Conservation (phyloP, 1,139 yeast genomes). For the Pichia sp. region DNA sequence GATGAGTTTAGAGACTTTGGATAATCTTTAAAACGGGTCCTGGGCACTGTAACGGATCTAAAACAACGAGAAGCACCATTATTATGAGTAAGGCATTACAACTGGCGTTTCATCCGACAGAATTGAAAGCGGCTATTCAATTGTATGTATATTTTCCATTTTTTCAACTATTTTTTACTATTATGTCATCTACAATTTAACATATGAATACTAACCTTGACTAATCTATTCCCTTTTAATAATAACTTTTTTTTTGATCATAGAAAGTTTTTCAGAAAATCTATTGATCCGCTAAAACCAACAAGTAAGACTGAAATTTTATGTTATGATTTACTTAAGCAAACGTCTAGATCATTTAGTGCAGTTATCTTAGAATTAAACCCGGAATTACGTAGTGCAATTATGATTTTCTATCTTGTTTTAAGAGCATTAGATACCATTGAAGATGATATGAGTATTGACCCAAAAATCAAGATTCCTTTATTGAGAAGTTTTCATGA, state of each 20-base stretch:
- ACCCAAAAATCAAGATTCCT: constrained; percentile 65
- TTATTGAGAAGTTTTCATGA: constrained; percentile 62
- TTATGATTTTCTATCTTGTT: constrained; percentile 77
- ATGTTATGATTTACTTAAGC: constrained; percentile 63
- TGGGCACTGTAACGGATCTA: too few species aligned
- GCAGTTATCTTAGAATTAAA: constrained; percentile 88
- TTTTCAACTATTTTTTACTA: not conserved
- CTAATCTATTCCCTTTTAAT: not conserved
- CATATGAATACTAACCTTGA: not conserved
- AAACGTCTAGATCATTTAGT: constrained; percentile 85
- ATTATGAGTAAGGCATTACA: constrained; percentile 44
- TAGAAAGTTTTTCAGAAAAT: constrained; percentile 41
- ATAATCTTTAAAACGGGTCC: too few species aligned
- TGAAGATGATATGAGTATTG: constrained; percentile 92
- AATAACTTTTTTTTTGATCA: not conserved
- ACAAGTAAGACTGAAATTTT: constrained; percentile 43
- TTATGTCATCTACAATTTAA: constrained; percentile 2
- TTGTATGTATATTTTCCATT: constrained; percentile 31
- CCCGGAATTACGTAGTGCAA: constrained; percentile 79
- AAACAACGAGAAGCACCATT: not conserved
- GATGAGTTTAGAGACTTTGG: too few species aligned
- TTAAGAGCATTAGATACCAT: constrained; percentile 91
- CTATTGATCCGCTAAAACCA: constrained; percentile 48
- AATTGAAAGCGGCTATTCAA: constrained; percentile 62
- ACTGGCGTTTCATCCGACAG: constrained; percentile 64